Conservation (phyloP, 2,329 filamentous ascomycete species). For the Colletotrichum sp. region DNA sequence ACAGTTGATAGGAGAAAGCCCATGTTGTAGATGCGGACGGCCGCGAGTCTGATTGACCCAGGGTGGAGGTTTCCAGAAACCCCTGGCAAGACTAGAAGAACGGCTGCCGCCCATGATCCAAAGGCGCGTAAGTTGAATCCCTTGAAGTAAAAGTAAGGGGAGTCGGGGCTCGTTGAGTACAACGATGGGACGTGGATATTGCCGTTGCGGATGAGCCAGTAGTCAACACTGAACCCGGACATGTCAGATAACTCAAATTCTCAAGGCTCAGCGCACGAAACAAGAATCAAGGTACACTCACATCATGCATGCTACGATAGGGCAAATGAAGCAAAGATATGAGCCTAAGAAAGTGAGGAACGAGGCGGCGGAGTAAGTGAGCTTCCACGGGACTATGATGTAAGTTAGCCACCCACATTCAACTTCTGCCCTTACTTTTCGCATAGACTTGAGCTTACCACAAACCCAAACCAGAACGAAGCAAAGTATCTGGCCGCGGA, state of each 20-base stretch:
- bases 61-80: background rate
- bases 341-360: background rate
- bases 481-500: background rate
- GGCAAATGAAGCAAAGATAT: background rate
- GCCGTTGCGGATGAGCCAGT: background rate
- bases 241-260: background rate
- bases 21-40: background rate
- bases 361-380: background rate
- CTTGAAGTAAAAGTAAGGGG: background rate
- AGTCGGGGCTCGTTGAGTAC: background rate
- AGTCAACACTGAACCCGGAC: background rate
- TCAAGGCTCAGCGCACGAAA: background rate
- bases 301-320: background rate
- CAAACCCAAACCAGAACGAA: background rate
- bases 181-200: background rate
- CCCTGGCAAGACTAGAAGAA: background rate
- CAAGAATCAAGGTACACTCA: background rate
- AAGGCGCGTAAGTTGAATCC: background rate
- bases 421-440: no score
- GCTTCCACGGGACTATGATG: background rate
- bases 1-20: background rate
- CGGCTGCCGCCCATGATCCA: background rate
- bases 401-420: background rate
- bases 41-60: background rate
- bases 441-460: background rate